Evolutionary conservation across 106 monocot genomes (phyloP), one percentile per base, ranked within the genome.

Genomic region (Hemerocallis citrina): DNA sequence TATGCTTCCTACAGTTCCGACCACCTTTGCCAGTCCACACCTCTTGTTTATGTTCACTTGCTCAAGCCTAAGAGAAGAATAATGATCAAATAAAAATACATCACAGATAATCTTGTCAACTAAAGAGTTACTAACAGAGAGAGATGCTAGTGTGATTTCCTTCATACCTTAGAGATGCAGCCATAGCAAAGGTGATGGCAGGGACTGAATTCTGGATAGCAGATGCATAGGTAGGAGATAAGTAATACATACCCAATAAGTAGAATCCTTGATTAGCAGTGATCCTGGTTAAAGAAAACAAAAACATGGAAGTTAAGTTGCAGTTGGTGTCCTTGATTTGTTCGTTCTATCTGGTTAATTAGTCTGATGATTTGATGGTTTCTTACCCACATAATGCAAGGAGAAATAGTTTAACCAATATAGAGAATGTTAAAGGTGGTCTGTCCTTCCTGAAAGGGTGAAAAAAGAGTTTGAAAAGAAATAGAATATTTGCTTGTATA

Each of bases 201-300:
- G 92, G 87, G 7, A 84, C 81, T 15, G 92, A 84, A 77, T 92
- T 92, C 45, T 92, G 87, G 21, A 92, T 87, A 16, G 92, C 87
- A n/a, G 92, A 92, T 39, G 87, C 92, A 64, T 88, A 92, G 50
- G 87, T 87, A 0, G 87, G 92, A 1, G 86, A 86, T 3, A 86
- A 76, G 74, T 92, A 86, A 58, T 86, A 86, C n/a, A 92, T 67
- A 25, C 87, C 92, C 9, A 92, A 73, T 3, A 92, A 70, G 64
- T 92, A 92, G 70, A 87, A 87, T 3, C 92, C 87, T 57, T 92
- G 92, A 69, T 92, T 92, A 13, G 87, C 81, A 17, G 87, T 88
- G 23, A 87, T 92, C 24, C 91, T 91, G 34, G 13, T n/a, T n/a
- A n/a, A 33, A 25, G 14, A 2, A 22, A 31, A 37, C 6, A 39